Evolutionary conservation across 768 basidiomycete species (phyloP), one percentile per base, ranked within the genome.

Genomic region (Russula ochroleuca): DNA sequence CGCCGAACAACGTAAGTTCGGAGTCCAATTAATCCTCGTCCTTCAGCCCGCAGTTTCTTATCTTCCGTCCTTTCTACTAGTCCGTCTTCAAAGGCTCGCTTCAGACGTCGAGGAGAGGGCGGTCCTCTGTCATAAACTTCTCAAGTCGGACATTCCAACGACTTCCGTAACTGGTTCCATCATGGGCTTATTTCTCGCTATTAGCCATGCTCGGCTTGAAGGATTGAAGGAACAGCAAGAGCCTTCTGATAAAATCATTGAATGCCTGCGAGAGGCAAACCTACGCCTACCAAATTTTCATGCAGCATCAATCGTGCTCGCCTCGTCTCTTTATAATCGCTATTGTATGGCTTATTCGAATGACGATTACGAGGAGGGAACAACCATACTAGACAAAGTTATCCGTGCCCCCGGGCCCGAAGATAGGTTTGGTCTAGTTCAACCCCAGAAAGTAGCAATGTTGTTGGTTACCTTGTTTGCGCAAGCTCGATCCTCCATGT

Each of bases 301-400:
- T 2, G 38, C 43, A 14, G 13, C 33, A 17, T 51, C 59, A 31
- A 28, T 21, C 31, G 13, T 28, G 2, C 40, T 60, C 19, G 59
- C 59, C 13, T 21, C 8, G n/a, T 47, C 19, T 19, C 58, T 59
- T 13, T n/a, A 31, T 5, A 3, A 2, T 2, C 48, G 37, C 37
- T 59, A 28, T 37, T 5, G 2, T 31, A 19, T 19, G 10, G 38
- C 25, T 7, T 31, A 31, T 59, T 51, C 49, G 8, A 41, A 31
- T 28, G 38, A 31, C 25, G 53, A 54, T 23, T 25, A 54, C 38
- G 21, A 54, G 9, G 53, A 40, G n/a, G 53, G 53, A 54, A 51
- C 37, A 21, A 43, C 19, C 19, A 28, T 50, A 11, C 25, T 51
- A 17, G 38, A 52, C n/a, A 33, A 21, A 51, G 28, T 60, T 10